A percentile compares a stretch with the other conserved stretches of the same genome.
Conservation (phyloP, 2,329 filamentous ascomycete species). For the Delphinella strobiligena region DNA sequence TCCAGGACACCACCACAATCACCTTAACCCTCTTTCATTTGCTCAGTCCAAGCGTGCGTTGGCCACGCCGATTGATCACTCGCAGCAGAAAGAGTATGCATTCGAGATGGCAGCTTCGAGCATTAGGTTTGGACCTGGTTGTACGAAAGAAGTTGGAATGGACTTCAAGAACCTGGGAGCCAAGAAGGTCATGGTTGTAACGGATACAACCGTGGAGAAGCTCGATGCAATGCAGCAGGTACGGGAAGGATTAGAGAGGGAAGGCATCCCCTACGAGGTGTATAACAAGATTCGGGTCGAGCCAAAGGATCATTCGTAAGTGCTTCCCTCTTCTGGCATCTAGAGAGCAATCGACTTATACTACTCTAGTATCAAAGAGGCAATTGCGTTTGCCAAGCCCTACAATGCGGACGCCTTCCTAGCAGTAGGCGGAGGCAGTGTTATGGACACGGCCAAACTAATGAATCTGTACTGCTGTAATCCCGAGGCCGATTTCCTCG, state of each 20-base stretch:
- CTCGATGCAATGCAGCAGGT: conserved; percentile 86
- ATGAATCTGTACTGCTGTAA: conserved; percentile 95
- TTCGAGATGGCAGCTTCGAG: conserved; percentile 97
- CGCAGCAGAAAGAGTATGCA: conserved; percentile 82
- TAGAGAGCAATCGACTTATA: neutral
- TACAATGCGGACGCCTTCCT: conserved; percentile 80
- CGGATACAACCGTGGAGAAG: conserved; percentile 68
- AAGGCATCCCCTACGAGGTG: conserved; percentile 70
- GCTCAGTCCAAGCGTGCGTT: conserved; percentile 48
- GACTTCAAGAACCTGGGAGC: conserved; percentile 86
- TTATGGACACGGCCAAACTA: conserved; percentile 95
- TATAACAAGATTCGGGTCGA: conserved; percentile 75
- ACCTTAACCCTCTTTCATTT: conserved; percentile 28
- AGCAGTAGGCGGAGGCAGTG: conserved; percentile 81
- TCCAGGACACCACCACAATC: conserved; percentile 60
- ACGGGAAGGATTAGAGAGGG: conserved; percentile 61
- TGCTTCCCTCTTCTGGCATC: conserved; percentile 9
- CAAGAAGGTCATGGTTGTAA: conserved; percentile 82
- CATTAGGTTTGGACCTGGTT: conserved; percentile 86
- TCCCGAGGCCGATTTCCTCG: conserved; percentile 84
- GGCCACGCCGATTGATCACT: conserved; percentile 64
- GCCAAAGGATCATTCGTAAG: conserved; percentile 85
- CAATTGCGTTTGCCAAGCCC: conserved; percentile 74
- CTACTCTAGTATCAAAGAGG: conserved; percentile 60
- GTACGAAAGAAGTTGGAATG: conserved; percentile 95